A percentile compares a stretch with the other conserved stretches of the same genome.
Evolutionary conservation across 305 asterid genomes (phyloP).

Genomic region (Salvia sclarea): DNA sequence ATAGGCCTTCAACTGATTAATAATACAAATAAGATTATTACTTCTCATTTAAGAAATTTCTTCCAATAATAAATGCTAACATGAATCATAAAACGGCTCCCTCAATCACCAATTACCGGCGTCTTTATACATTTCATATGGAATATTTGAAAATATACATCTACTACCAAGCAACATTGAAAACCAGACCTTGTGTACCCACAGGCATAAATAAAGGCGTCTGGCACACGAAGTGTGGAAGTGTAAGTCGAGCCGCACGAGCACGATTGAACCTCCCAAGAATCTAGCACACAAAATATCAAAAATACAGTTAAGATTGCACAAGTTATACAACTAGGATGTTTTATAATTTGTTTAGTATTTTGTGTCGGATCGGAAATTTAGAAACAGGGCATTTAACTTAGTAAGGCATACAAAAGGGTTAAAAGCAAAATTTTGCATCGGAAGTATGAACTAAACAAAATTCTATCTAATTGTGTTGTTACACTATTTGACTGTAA

Average conservation of each 20-base stretch:
- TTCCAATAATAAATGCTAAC: background rate
- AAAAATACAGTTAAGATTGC: conserved; percentile 1
- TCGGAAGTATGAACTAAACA: background rate
- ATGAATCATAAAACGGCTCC: background rate
- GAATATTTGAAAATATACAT: conserved; percentile 2
- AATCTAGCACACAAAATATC: conserved; percentile 48
- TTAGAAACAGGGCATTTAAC: conserved; percentile 2
- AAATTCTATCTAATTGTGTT: background rate
- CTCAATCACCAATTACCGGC: conserved; percentile 2
- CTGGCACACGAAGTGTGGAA: conserved; percentile 82
- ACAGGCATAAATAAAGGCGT: conserved; percentile 98
- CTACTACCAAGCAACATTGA: conserved; percentile 8
- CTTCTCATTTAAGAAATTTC: background rate
- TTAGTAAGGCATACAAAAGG: background rate
- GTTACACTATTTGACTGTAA: background rate
- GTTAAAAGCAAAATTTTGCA: background rate
- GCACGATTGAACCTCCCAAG: conserved; percentile 97
- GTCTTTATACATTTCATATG: conserved; percentile 10
- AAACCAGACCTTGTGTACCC: conserved; percentile 85
- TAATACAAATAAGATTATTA: background rate
- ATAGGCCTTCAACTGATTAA: background rate
- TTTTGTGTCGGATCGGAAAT: background rate
- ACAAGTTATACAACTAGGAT: background rate
- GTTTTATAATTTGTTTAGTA: background rate
- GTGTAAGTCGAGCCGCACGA: conserved; percentile 85